Evolutionary conservation across 2,329 filamentous ascomycete genomes (phyloP).

Genomic region (Fusarium haematococcum): DNA sequence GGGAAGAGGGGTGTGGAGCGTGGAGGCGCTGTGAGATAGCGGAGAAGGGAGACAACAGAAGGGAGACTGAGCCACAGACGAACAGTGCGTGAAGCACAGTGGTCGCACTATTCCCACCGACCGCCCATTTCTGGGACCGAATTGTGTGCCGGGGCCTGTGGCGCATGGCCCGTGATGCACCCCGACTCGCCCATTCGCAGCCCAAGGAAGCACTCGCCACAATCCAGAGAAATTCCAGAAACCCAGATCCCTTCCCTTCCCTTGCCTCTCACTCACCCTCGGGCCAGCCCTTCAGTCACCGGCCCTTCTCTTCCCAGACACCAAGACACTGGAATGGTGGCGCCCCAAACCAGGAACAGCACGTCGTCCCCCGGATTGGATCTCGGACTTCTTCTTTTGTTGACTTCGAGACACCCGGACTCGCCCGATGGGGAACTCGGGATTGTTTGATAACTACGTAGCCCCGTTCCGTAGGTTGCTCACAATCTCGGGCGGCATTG

Average conservation of each 20-base stretch:
- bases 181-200: slow-evolving; percentile 28
- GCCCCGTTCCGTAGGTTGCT: slow-evolving; percentile 3
- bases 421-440: slow-evolving; percentile 33
- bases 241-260: slow-evolving; percentile 21
- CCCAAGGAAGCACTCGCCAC: slow-evolving; percentile 36
- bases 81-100: slow-evolving; percentile 20
- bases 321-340: slow-evolving; percentile 36
- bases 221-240: slow-evolving; percentile 39
- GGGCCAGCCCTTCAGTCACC: slow-evolving; percentile 13
- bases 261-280: slow-evolving; percentile 2
- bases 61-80: slow-evolving; percentile 26
- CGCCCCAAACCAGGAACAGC: slow-evolving; percentile 29
- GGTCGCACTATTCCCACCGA: neutral
- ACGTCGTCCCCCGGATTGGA: slow-evolving; percentile 6
- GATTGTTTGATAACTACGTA: slow-evolving; percentile 14
- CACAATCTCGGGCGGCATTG: slow-evolving; percentile 36
- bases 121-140: slow-evolving; percentile 4
- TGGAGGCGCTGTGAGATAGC: slow-evolving; percentile 40
- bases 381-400: slow-evolving; percentile 25
- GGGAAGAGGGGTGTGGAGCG: slow-evolving; percentile 25
- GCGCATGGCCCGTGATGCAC: slow-evolving; percentile 32
- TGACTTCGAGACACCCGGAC: slow-evolving; percentile 30
- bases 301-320: slow-evolving; percentile 17
- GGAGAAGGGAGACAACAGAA: slow-evolving; percentile 42
- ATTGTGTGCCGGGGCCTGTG: slow-evolving; percentile 22